Evolutionary conservation across 1,284 basidiomycete genomes (phyloP), one percentile per base, ranked within the genome.

Genomic region (Heterobasidion occidentale): DNA sequence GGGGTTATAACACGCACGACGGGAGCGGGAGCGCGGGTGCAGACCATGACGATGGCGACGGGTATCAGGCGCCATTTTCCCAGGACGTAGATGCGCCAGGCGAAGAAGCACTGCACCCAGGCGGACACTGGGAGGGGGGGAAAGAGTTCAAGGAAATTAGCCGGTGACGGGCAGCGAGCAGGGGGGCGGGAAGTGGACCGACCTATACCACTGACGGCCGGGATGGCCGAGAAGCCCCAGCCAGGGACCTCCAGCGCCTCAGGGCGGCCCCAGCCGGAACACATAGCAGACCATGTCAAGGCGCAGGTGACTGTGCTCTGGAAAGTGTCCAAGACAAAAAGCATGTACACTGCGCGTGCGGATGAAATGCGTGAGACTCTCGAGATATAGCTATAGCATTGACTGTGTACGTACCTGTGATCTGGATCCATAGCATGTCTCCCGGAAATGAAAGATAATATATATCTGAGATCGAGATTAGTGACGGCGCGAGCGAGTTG

Each of bases 91-190:
- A 60, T 56, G 20, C 59, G 59, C 59, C 59, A 60, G 7, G 46
- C 49, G 49, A 56, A 60, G 53, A 60, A 60, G 15, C 42, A 9
- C 35, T 60, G 59, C 15, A 58, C 58, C 55, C 56, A 51, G 7
- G 38, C 48, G 15, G 55, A 47, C 46, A 59, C 59, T 60, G 33
- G n/a, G 19, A 17, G 11, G 46, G 15, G n/a, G 15, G 4, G 44
- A 45, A 20, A 55, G 33, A 20, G 53, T 46, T 36, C n/a, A 4
- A 42, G 38, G 6, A 27, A 6, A 4, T 27, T 4, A 27, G 27
- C 5, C 27, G 27, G 27, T 27, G 27, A 5, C 27, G 27, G 27
- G 27, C 27, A 27, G 4, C 27, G 27, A 27, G 27, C 27, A 27
- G 27, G 27, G 27, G 27, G 4, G 27, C 6, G 27, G 27, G 27